phyloP scores from a whole-genome alignment of 495 filamentous ascomycete species.

The Pseudevernia furfuracea region DNA sequence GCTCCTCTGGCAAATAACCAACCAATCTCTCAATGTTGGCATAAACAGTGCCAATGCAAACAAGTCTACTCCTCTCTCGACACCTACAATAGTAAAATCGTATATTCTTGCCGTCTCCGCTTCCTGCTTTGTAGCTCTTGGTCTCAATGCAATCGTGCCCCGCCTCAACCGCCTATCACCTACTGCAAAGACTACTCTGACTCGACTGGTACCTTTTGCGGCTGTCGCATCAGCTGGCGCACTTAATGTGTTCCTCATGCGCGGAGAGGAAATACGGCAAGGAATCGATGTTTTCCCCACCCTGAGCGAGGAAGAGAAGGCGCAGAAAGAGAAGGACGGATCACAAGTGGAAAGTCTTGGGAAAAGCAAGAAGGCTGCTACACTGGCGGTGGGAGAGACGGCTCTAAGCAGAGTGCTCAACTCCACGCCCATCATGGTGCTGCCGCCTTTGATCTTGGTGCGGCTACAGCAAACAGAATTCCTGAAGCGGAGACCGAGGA shows the following conservation, averaged over 20 bases:
- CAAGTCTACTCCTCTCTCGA: slow-evolving; percentile 81
- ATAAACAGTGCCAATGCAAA: slow-evolving; percentile 97
- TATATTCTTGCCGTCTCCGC: slow-evolving; percentile 89
- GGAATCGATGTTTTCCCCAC: slow-evolving; percentile 94
- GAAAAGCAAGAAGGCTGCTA: slow-evolving; percentile 80
- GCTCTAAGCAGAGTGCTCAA: slow-evolving; percentile 84
- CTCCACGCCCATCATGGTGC: slow-evolving; percentile 91
- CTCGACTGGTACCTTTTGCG: slow-evolving; percentile 85
- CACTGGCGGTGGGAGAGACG: slow-evolving; percentile 83
- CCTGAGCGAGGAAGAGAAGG: slow-evolving; percentile 49
- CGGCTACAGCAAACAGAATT: slow-evolving; percentile 67
- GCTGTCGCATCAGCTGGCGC: slow-evolving; percentile 85
- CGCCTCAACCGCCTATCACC: slow-evolving; percentile 71
- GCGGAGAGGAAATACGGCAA: slow-evolving; percentile 83
- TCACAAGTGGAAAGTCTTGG: slow-evolving; percentile 61
- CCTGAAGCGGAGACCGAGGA: slow-evolving; percentile 62
- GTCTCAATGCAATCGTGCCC: slow-evolving; percentile 83
- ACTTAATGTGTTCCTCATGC: slow-evolving; percentile 96
- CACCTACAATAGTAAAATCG: slow-evolving; percentile 71
- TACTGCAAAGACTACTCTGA: slow-evolving; percentile 61
- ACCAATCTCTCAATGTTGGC: slow-evolving; percentile 95
- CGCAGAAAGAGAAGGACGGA: slow-evolving; percentile 49
- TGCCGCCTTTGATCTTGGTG: slow-evolving; percentile 81
- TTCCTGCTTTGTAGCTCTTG: slow-evolving; percentile 84
- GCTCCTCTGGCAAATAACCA: slow-evolving; percentile 88